phyloP scores from a whole-genome alignment of 306 rosid species.

The Vachellia collinsii region DNA sequence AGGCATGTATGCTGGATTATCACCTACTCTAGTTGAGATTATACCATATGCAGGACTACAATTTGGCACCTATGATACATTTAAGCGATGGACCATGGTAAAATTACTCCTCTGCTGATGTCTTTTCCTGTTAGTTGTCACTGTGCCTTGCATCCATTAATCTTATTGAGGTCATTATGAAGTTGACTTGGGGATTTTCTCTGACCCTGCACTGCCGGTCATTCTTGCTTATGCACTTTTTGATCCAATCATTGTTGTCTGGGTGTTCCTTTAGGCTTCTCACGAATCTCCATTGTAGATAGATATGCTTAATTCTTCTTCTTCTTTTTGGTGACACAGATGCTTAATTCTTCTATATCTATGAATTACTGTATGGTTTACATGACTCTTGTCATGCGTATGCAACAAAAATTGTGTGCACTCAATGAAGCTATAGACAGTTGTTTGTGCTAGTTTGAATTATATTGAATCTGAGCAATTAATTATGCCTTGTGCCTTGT shows the following conservation, averaged over 20 bases:
- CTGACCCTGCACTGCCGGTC: slow-evolving; percentile 4
- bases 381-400: slow-evolving; percentile 2
- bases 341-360: slow-evolving; percentile 18
- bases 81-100: slow-evolving; percentile 89
- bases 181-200: slow-evolving; percentile 15
- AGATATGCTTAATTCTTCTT: slow-evolving; percentile 17
- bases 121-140: background rate
- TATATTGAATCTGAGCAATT: background rate
- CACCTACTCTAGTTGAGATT: slow-evolving; percentile 95
- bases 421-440: slow-evolving; percentile 9
- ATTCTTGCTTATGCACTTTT: slow-evolving; percentile 10
- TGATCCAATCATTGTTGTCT: slow-evolving; percentile 22
- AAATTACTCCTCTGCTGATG: slow-evolving; percentile 36
- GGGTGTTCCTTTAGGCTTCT: slow-evolving; percentile 10
- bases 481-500: slow-evolving; percentile 6
- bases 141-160: slow-evolving; percentile 22
- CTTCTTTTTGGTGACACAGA: background rate
- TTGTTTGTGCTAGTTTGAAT: slow-evolving; percentile 15
- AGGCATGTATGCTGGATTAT: slow-evolving; percentile 87
- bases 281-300: slow-evolving; percentile 9
- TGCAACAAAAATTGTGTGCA: slow-evolving; percentile 19
- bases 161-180: slow-evolving; percentile 14
- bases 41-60: slow-evolving; percentile 96
- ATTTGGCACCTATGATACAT: slow-evolving; percentile 92
- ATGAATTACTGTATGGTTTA: background rate